Conservation (phyloP, 352 stramenopile genomes). For the Phytophthora meadii region DNA sequence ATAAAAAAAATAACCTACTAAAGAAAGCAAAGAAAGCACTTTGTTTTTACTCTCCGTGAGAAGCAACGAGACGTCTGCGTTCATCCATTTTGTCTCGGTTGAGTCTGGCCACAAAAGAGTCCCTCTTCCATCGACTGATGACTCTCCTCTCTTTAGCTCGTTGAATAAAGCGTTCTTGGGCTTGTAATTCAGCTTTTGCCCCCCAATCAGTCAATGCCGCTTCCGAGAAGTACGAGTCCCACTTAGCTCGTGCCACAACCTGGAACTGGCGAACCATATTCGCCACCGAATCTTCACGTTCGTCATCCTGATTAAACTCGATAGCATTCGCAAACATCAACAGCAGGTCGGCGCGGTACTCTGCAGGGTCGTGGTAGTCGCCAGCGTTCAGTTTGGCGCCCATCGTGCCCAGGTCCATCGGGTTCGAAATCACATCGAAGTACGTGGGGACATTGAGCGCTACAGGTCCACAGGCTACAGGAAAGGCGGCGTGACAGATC, state of each 20-base stretch:
- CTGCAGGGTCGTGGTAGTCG: constrained; percentile 60
- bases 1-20: not conserved
- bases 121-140: constrained; percentile 66
- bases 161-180: constrained; percentile 61
- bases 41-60: constrained; percentile 26
- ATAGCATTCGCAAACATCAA: constrained; percentile 90
- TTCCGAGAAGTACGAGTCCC: constrained; percentile 69
- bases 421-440: constrained; percentile 92
- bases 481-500: constrained; percentile 86
- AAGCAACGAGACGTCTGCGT: constrained; percentile 39
- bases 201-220: constrained; percentile 73
- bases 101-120: constrained; percentile 83
- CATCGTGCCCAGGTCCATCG: constrained; percentile 98
- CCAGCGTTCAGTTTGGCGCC: constrained; percentile 69
- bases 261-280: constrained; percentile 77
- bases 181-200: constrained; percentile 55
- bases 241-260: constrained; percentile 48
- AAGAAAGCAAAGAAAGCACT: not conserved
- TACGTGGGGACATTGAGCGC: constrained; percentile 94
- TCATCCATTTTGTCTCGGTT: constrained; percentile 82
- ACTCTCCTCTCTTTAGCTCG: constrained; percentile 59
- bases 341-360: constrained; percentile 75
- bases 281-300: constrained; percentile 74
- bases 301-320: constrained; percentile 87
- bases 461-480: constrained; percentile 94